Percentiles rank a stretch among this genome's conserved stretches.
phyloP scores from a whole-genome alignment of 495 filamentous ascomycete species.

The Penicillium ucsense region DNA sequence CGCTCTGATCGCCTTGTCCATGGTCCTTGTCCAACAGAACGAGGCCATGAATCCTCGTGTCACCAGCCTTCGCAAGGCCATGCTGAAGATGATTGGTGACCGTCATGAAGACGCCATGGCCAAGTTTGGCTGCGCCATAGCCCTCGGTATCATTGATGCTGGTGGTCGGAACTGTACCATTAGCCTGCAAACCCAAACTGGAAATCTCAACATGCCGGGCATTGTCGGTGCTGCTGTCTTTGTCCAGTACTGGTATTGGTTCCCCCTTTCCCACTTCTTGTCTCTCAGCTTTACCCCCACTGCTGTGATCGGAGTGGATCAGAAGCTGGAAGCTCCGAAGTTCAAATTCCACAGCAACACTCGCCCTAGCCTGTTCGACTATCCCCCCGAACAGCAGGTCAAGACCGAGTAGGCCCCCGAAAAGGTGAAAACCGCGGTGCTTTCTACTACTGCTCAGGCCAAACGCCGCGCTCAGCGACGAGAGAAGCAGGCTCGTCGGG shows the following conservation, averaged over 20 bases:
- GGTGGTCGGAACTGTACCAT: slow-evolving; percentile 98
- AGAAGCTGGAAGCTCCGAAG: slow-evolving; percentile 85
- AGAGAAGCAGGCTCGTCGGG: slow-evolving; percentile 58
- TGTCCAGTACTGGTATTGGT: slow-evolving; percentile 99
- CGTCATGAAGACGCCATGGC: slow-evolving; percentile 99
- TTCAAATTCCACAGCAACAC: slow-evolving; percentile 96
- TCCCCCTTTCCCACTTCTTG: slow-evolving; percentile 96
- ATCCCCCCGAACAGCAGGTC: slow-evolving; percentile 90
- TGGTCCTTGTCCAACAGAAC: slow-evolving; percentile 98
- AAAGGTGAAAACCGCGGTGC: slow-evolving; percentile 89
- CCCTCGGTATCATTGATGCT: slow-evolving; percentile 95
- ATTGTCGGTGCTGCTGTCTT: slow-evolving; percentile 98
- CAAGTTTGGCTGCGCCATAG: slow-evolving; percentile 91
- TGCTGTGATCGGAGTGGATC: slow-evolving; percentile 86
- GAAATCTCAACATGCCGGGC: slow-evolving; percentile 94
- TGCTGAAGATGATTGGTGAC: slow-evolving; percentile 86
- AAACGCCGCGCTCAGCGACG: slow-evolving; percentile 79
- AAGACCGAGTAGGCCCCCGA: slow-evolving; percentile 89
- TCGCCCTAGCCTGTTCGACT: slow-evolving; percentile 91
- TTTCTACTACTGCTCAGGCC: slow-evolving; percentile 94
- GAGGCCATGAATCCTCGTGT: slow-evolving; percentile 92
- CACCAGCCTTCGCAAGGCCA: slow-evolving; percentile 66
- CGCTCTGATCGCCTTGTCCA: slow-evolving; percentile 85
- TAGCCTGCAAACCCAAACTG: slow-evolving; percentile 91
- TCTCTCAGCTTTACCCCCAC: slow-evolving; percentile 90